Percentiles rank a stretch among this genome's conserved stretches.
Conservation (phyloP, 2,329 filamentous ascomycete species). For the Aspergillus unguis region DNA sequence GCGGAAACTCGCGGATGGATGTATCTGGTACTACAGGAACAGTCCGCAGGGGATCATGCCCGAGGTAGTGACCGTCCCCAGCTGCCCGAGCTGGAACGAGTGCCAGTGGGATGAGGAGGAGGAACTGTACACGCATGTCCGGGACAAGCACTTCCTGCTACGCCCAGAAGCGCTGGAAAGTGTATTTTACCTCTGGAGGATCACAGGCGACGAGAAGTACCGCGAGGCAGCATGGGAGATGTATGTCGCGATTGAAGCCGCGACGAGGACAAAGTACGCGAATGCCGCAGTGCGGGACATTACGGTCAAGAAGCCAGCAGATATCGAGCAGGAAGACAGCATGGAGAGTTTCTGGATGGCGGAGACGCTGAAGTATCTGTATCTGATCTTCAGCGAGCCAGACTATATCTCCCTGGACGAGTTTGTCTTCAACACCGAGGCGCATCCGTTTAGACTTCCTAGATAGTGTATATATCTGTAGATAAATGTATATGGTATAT, state of each 20-base stretch:
- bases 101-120: constrained; percentile 2
- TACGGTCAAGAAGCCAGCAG: neutral
- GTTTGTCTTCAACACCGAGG: constrained; percentile 22
- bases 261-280: constrained; percentile 36
- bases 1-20: constrained; percentile 53
- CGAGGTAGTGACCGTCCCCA: constrained; percentile 50
- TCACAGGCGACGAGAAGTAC: constrained; percentile 49
- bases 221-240: constrained; percentile 44
- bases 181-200: constrained; percentile 55
- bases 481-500: too few relatives aligned
- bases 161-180: constrained; percentile 55
- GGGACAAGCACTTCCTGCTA: constrained; percentile 5
- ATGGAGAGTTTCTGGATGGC: constrained; percentile 40
- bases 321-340: constrained; percentile 21
- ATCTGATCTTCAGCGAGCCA: constrained; percentile 33
- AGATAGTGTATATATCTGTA: neutral
- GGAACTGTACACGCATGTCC: constrained; percentile 4
- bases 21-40: constrained; percentile 56
- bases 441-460: constrained; percentile 7
- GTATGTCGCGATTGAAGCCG: constrained; percentile 40
- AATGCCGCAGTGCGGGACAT: constrained; percentile 40
- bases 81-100: constrained; percentile 48
- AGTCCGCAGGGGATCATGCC: constrained; percentile 57
- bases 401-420: constrained; percentile 32
- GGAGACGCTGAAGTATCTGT: constrained; percentile 39